phyloP scores from a whole-genome alignment of 345 rosid species.

The Camelina hispida region DNA sequence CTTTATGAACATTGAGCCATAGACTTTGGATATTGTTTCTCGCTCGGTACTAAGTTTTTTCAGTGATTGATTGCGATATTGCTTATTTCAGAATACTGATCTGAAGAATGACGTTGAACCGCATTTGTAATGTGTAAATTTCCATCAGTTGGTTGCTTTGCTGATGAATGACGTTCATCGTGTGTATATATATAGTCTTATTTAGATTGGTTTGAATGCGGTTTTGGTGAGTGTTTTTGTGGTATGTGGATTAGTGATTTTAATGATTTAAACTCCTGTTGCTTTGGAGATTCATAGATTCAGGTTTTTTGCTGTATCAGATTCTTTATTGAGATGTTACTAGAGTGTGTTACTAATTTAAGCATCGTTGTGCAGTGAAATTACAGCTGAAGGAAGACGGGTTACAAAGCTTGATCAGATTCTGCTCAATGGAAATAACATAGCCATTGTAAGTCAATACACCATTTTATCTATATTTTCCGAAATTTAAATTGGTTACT shows the following conservation, averaged over 20 bases:
- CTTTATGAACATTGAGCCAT: too few species aligned
- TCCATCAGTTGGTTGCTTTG: conserved; percentile 13
- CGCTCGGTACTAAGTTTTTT: too few species aligned
- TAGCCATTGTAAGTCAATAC: conserved; percentile 75
- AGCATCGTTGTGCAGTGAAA: conserved; percentile 60
- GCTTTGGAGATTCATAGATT: conserved; percentile 11
- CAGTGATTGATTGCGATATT: too few species aligned
- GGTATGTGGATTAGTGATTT: background rate
- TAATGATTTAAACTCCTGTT: background rate
- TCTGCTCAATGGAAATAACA: conserved; percentile 91
- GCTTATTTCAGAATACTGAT: too few species aligned
- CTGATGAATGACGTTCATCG: background rate
- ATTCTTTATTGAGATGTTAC: background rate
- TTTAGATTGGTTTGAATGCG: background rate
- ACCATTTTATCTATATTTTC: background rate
- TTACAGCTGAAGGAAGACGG: conserved; percentile 87
- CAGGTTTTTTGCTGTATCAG: background rate
- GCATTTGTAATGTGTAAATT: too few species aligned
- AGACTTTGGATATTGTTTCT: background rate
- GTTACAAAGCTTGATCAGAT: conserved; percentile 97
- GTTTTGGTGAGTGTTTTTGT: background rate
- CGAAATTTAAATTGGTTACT: background rate
- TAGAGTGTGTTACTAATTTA: background rate
- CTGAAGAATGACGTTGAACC: too few species aligned
- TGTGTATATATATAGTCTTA: background rate